These are phyloP conservation scores for Trametes polyzona DNA, from an alignment of 1,284 basidiomycete genomes.

Conservation along the genomic window DNA sequence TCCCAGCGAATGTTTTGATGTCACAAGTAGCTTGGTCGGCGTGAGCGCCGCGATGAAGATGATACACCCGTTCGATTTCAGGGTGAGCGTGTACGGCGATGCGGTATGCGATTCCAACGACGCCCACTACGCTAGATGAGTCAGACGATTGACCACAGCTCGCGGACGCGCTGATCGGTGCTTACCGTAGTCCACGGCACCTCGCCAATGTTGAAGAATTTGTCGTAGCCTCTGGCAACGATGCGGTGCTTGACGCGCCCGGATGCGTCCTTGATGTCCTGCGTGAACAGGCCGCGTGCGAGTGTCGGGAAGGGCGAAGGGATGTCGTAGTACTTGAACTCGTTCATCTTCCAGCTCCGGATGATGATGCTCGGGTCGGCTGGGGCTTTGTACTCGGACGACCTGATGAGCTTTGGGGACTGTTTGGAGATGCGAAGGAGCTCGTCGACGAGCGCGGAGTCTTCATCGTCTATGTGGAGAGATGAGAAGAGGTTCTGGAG, in stretches of 20 bases:
- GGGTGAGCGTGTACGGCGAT: conserved; percentile 86
- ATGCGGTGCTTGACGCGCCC: conserved; percentile 62
- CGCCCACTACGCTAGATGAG: conserved; percentile 64
- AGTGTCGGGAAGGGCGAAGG: conserved; percentile 92
- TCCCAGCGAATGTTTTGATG: conserved; percentile 92
- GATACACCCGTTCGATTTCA: conserved; percentile 98
- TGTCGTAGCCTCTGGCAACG: conserved; percentile 94
- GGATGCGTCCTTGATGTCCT: conserved; percentile 42
- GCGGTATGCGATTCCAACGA: conserved; percentile 74
- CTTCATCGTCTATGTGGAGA: conserved; percentile 37
- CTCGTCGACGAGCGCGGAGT: conserved; percentile 60
- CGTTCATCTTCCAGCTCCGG: conserved; percentile 94
- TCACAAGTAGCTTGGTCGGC: conserved; percentile 77
- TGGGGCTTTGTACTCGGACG: conserved; percentile 56
- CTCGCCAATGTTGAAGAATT: conserved; percentile 98
- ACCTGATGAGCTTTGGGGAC: conserved; percentile 62
- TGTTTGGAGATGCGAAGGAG: conserved; percentile 55
- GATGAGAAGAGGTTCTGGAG: conserved; percentile 18
- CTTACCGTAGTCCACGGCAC: conserved; percentile 92
- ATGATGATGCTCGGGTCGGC: conserved; percentile 58
- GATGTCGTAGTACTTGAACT: conserved; percentile 88
- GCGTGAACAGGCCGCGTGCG: conserved; percentile 85
- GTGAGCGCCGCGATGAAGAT: conserved; percentile 94
- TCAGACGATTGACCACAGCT: too few species aligned
- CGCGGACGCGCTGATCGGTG: too few species aligned